Base-by-base conservation (phyloP, 2,329 filamentous ascomycete genomes). In the Penicillium sumatraense region DNA sequence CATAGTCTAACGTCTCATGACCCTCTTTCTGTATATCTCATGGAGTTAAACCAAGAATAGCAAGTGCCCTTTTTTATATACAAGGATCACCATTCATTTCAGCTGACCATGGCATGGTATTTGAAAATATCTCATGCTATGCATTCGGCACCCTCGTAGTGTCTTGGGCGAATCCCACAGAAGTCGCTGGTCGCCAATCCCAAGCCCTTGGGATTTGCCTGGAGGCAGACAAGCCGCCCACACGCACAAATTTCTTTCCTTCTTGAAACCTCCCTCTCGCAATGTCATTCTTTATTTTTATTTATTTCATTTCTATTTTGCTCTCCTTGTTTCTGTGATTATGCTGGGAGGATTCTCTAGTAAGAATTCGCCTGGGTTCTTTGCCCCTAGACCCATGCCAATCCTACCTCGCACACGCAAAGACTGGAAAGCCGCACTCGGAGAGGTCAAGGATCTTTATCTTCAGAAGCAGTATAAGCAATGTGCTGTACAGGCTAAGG, bases 381-480 rank as follows among this genome's bases (percentile, higher is more conserved):
- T 66, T 23, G 53, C 56, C 5, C 64, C 67, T 21, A 61, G 63
- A 18, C 33, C 57, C 7, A 41, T 59, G 13, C 31, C 38, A 7
- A 52, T 54, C 14, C 58, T 61, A 16, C 61, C 65, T 18, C 53
- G 33, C 9, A 65, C 68, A 5, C 47, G 41, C 5, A 54, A 58
- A 11, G 66, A 76, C 49, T 77, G 76, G 75, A 68, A 68, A 36
- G 24, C 36, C 8, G 64, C 61, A 3, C 64, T 78, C 3, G 56
- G 64, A 11, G 64, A 66, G 11, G 62, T 76, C 49, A 78, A 77
- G 49, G 41, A 65, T 21, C 61, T 76, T 13, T 76, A 73, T 54
- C 33, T 72, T 13, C 65, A 68, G 35, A 67, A 68, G 6, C 72
- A 75, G 56, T 77, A 76, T 63, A 77, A 75, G 36, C 71, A 75